Evolutionary conservation across 345 rosid species (phyloP).

Genomic region (Gossypium bickii): DNA sequence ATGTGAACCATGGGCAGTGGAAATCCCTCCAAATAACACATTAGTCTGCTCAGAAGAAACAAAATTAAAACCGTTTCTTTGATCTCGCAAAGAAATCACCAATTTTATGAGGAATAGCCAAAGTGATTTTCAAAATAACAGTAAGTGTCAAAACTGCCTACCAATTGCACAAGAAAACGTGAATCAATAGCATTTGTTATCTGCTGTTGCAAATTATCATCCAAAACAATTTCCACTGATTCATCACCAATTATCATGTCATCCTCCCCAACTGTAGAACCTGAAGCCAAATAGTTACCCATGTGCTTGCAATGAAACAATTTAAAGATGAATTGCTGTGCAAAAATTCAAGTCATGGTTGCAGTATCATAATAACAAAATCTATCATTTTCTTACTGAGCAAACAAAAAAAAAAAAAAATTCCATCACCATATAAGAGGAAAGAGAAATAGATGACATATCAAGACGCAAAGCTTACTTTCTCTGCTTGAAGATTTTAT

Average conservation of each 20-base stretch:
- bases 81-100: slow-evolving; percentile 6
- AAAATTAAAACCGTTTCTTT: slow-evolving; percentile 10
- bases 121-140: slow-evolving; percentile 16
- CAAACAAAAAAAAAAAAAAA: not conserved
- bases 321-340: not conserved
- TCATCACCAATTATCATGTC: slow-evolving; percentile 55
- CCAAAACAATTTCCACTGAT: slow-evolving; percentile 42
- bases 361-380: slow-evolving; percentile 1
- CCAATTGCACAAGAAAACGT: slow-evolving; percentile 89
- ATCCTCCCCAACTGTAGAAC: slow-evolving; percentile 57
- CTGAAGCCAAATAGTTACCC: slow-evolving; percentile 34
- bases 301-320: slow-evolving; percentile 12
- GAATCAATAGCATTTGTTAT: slow-evolving; percentile 74
- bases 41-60: slow-evolving; percentile 55
- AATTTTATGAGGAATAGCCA: slow-evolving; percentile 13
- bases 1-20: slow-evolving; percentile 29
- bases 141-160: slow-evolving; percentile 33
- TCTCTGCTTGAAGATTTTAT: slow-evolving; percentile 47
- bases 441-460: not conserved
- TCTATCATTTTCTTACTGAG: not conserved
- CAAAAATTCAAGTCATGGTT: not conserved
- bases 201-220: slow-evolving; percentile 59
- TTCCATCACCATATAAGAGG: not conserved
- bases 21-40: slow-evolving; percentile 59
- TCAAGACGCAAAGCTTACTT: slow-evolving; percentile 41